Conservation (phyloP, 352 stramenopile species). For the Globisporangium alternatum region DNA sequence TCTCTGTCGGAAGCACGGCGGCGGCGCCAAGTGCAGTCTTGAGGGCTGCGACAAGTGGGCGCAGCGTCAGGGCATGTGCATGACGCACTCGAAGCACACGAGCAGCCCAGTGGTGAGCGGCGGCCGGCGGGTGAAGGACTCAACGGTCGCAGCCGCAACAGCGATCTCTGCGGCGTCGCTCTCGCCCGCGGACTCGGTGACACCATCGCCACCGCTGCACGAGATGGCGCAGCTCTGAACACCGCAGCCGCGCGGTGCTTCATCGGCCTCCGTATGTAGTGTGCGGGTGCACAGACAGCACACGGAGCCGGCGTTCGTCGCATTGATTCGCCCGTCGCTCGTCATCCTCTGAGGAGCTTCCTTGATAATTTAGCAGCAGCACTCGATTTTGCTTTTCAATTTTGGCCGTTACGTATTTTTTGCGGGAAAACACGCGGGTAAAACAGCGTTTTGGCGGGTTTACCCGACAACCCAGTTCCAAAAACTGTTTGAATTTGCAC, state of each 20-base stretch:
- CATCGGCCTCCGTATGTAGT: neutral
- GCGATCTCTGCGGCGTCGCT: neutral
- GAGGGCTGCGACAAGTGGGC: constrained; percentile 79
- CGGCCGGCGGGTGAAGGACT: neutral
- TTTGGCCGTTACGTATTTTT: constrained; percentile 9
- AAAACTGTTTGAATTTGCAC: constrained; percentile 21
- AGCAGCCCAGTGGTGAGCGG: constrained; percentile 1
- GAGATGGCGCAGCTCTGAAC: constrained; percentile 3
- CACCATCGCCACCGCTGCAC: neutral
- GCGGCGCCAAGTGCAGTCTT: constrained; percentile 70
- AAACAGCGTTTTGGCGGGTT: constrained; percentile 29
- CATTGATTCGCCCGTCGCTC: neutral
- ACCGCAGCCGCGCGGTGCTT: neutral
- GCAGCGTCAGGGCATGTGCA: constrained; percentile 81
- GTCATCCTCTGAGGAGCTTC: too few species aligned
- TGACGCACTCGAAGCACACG: constrained; percentile 77
- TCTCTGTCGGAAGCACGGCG: constrained; percentile 80
- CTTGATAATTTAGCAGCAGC: neutral
- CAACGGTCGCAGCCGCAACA: neutral
- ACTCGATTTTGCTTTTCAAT: neutral
- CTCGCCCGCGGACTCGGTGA: neutral
- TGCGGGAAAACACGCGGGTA: constrained; percentile 45
- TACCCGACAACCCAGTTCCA: constrained; percentile 26
- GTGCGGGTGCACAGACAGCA: neutral
- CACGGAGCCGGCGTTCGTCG: neutral